Base-by-base conservation (phyloP, 495 filamentous ascomycete species). In the Parathielavia hyrcaniae region DNA sequence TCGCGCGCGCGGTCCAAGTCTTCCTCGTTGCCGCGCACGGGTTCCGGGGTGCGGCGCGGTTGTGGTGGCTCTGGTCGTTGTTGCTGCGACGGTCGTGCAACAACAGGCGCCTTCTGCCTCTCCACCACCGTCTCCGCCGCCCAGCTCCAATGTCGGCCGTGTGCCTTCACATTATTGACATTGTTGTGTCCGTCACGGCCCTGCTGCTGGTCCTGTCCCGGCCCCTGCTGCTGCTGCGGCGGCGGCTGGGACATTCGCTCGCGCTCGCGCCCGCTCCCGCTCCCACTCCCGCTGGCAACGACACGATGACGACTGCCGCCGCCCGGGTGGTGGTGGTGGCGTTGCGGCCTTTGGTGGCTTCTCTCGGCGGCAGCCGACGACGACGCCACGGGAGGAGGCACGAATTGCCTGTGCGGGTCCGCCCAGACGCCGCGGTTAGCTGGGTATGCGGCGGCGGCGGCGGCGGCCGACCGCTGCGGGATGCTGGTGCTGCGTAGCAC, bases 401-500 rank as follows among this genome's bases (percentile, higher is more conserved):
- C 63, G 19, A 40, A 68, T 40, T 67, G 65, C 19, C 38, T 32
- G 46, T 67, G 64, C 14, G 63, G 68, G 26, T 64, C 61, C 13
- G 68, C 61, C 39, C 38, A 60, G 5, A 64, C 45, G 19, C 41
- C 45, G 19, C 41, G 40, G 39, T 46, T 34, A 1, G 49, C 30
- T 5, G 49, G 10, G n/a, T 49, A 35, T 13, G 49, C 52, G 1
- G 48, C 30, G 1, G 48, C 30, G 5, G 53, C 47, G 13, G 49
- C 52, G 1, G 48, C 30, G 1, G 48, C 30, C 2, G 53, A 51
- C 20, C 44, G 51, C 47, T 62, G 63, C 16, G 61, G 61, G 12
- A 62, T 35, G 36, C 19, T 60, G 12, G 60, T 35, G 36, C 19
- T 60, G 20, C 61, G 60, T 40, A 49, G 14, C 22, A 62, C 16